Evolutionary conservation across 257 asterid genomes (phyloP).

Genomic region (Eucommia ulmoides): DNA sequence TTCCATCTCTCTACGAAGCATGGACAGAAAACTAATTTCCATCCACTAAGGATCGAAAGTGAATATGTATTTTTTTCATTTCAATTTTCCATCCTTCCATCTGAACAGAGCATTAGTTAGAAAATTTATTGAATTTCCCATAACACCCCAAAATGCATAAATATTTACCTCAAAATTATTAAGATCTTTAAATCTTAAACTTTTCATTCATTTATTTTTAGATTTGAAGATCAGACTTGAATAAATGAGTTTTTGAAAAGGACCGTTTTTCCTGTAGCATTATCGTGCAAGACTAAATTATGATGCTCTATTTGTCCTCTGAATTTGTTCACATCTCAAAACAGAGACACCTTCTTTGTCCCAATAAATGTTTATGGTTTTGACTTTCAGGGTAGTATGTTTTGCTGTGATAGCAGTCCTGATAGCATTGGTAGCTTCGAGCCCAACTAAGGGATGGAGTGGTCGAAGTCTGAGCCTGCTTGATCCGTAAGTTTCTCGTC

Average conservation of each 20-base stretch:
- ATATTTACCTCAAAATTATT: too few species aligned
- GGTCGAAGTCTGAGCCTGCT: slow-evolving; percentile 97
- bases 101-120: too few species aligned
- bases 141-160: too few species aligned
- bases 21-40: too few species aligned
- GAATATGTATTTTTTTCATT: too few species aligned
- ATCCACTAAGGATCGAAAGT: too few species aligned
- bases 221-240: slow-evolving; percentile 1
- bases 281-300: slow-evolving; percentile 2
- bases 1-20: too few species aligned
- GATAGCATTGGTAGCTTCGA: slow-evolving; percentile 88
- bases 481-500: slow-evolving; percentile 63
- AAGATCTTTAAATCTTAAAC: too few species aligned
- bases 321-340: neutral
- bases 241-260: too few species aligned
- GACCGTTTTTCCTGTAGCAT: neutral
- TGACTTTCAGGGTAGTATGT: slow-evolving; percentile 60
- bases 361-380: neutral
- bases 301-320: neutral
- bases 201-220: too few species aligned
- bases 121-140: too few species aligned
- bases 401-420: slow-evolving; percentile 63
- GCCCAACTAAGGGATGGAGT: slow-evolving; percentile 99
- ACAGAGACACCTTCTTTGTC: neutral
- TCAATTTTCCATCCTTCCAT: too few species aligned